Evolutionary conservation across 176 grass and related monocot genomes (phyloP).

Genomic region (Bothriochloa decipiens): DNA sequence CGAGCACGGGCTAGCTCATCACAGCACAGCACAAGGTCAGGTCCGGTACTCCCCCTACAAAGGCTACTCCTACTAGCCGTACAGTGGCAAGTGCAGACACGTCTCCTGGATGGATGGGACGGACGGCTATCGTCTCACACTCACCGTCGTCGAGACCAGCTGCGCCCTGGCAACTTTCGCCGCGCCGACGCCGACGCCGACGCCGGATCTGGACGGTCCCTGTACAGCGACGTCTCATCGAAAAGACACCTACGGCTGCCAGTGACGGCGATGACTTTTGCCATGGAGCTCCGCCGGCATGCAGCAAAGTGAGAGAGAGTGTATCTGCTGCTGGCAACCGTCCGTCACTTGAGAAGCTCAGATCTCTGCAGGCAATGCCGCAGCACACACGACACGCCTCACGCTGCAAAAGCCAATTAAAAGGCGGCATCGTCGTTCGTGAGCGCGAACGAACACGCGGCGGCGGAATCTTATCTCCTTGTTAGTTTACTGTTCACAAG

Average conservation of each 20-base stretch:
- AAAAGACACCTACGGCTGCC: too few species aligned
- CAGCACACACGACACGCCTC: too few species aligned
- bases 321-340: background rate
- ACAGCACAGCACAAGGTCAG: background rate
- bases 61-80: too few species aligned
- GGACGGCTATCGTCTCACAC: background rate
- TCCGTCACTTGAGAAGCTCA: too few species aligned
- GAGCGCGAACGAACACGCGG: background rate
- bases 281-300: background rate
- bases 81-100: constrained; percentile 22
- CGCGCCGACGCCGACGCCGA: too few species aligned
- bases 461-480: constrained; percentile 43
- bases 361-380: too few species aligned
- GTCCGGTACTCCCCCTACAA: background rate
- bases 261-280: background rate
- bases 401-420: constrained; percentile 18
- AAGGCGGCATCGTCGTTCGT: background rate
- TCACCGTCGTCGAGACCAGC: too few species aligned
- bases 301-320: background rate
- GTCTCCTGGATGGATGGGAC: constrained; percentile 55
- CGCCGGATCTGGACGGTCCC: background rate
- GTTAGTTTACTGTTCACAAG: constrained; percentile 23
- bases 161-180: too few species aligned
- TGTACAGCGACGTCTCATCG: constrained; percentile 17
- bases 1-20: too few species aligned